These are phyloP conservation scores for Bryopsis sp. DNA, from an alignment of 139 green algal genomes.

Conservation along the genomic window DNA sequence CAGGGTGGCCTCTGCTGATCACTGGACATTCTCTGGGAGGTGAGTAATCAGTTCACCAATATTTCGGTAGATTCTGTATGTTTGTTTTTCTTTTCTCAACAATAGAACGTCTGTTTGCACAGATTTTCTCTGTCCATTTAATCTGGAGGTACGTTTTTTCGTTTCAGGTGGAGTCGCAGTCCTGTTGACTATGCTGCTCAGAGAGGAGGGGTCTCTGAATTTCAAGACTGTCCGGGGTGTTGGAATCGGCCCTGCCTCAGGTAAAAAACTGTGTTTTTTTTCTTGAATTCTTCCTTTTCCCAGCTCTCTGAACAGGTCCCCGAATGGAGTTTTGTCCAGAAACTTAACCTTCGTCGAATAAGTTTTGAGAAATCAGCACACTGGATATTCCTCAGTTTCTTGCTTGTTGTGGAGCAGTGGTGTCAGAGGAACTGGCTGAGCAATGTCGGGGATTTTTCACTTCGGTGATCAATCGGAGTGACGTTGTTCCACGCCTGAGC, in stretches of 20 bases:
- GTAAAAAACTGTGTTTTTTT: not conserved
- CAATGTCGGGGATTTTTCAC: conserved; percentile 31
- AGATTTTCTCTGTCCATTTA: not conserved
- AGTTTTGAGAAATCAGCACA: not conserved
- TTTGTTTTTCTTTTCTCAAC: too few relatives aligned
- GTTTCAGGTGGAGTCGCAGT: conserved; percentile 52
- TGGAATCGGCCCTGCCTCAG: not conserved
- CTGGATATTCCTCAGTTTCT: conserved; percentile 14
- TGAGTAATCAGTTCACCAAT: too few relatives aligned
- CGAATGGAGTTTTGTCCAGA: too few relatives aligned
- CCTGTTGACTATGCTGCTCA: conserved; percentile 47
- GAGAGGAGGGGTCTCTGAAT: not conserved
- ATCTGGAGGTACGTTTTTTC: conserved; percentile 39
- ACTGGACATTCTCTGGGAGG: conserved; percentile 27
- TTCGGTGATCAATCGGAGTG: conserved; percentile 31
- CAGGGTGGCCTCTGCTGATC: conserved; percentile 39
- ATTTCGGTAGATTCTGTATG: too few relatives aligned
- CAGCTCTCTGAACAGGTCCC: not conserved
- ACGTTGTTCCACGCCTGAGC: conserved; percentile 32
- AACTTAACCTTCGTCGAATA: too few relatives aligned
- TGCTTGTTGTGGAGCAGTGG: conserved; percentile 21
- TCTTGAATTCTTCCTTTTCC: conserved; percentile 14
- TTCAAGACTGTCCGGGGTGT: not conserved
- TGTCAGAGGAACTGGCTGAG: conserved; percentile 34
- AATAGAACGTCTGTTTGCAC: too few relatives aligned